Evolutionary conservation across 306 rosid genomes (phyloP).

Genomic region (Trichosanthes truncata): DNA sequence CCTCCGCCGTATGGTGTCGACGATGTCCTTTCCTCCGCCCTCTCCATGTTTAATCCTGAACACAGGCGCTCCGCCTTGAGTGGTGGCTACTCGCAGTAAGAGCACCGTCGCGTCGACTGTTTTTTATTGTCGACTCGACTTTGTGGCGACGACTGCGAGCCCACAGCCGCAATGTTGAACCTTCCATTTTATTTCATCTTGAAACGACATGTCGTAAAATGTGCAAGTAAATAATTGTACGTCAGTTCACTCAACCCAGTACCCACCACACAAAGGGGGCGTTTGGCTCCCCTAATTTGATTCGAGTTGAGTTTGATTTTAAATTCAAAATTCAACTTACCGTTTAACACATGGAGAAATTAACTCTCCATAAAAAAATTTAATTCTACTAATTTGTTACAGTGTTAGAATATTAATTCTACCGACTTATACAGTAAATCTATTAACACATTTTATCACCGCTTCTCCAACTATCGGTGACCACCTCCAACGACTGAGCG

Average conservation of each 20-base stretch:
- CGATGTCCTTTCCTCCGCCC: conserved; percentile 9
- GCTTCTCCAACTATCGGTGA: too few relatives aligned
- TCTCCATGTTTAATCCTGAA: conserved; percentile 6
- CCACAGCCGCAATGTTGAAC: not conserved
- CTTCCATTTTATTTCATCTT: not conserved
- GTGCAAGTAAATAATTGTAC: not conserved
- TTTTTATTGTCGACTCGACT: not conserved
- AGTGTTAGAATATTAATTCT: too few relatives aligned
- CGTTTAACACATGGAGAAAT: too few relatives aligned
- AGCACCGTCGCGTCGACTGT: not conserved
- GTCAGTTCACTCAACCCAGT: not conserved
- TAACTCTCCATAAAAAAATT: too few relatives aligned
- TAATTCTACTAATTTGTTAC: too few relatives aligned
- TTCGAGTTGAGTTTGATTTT: too few relatives aligned
- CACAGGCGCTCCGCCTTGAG: not conserved
- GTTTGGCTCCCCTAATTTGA: too few relatives aligned
- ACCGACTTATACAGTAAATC: too few relatives aligned
- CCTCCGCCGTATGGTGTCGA: conserved; percentile 18
- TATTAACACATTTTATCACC: too few relatives aligned
- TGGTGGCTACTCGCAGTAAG: conserved; percentile 3
- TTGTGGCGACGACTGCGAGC: not conserved
- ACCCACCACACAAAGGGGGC: too few relatives aligned
- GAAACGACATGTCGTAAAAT: not conserved
- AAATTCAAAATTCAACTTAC: too few relatives aligned
- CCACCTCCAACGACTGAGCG: too few relatives aligned